Base-by-base conservation (phyloP, 768 basidiomycete genomes). In the Paxillus ammoniavirescens region DNA sequence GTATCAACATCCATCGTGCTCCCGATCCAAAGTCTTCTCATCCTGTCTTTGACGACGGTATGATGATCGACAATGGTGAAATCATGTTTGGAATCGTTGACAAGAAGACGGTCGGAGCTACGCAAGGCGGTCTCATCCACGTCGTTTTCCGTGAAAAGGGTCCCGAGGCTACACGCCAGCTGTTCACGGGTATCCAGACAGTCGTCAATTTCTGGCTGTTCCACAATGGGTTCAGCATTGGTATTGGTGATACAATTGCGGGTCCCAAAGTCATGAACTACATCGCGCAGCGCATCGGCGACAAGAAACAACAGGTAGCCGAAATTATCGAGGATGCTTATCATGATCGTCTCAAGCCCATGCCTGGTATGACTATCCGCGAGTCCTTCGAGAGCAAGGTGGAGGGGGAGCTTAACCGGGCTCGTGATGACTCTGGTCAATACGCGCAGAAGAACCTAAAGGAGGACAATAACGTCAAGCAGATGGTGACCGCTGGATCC, bases 401-500 rank as follows among this genome's bases (percentile, higher is more conserved):
- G 47, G 92, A 97, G 65, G 84, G 84, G 26, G 84, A 93, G 68
- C 82, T 99, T 63, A 98, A 99, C 69, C 76, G 87, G 71, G 97
- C 96, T 60, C 93, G 95, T 79, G 97, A 98, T 66, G 82, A 83
- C 44, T 93, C 93, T 28, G 97, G 97, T 77, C 93, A 93, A 68
- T 91, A 87, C 42, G 96, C 95, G n/a, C 93, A 98, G 75, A 89
- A 93, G 75, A 88, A 88, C 67, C 77, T 98, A 81, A 98, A 98
- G 80, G 92, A 93, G 70, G 95, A 97, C 74, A 98, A 99, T 79
- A 98, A 98, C 63, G 95, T 98, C 77, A 99, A 98, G 80, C 97
- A 98, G 82, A 99, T 99, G 97, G 96, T 98, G 66, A 93, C 96
- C 6, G 95, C 97, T 9, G 97, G 97, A 23, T 97, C 97, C 12